phyloP scores from a whole-genome alignment of 495 filamentous ascomycete species.

The Cairneyella variabilis region DNA sequence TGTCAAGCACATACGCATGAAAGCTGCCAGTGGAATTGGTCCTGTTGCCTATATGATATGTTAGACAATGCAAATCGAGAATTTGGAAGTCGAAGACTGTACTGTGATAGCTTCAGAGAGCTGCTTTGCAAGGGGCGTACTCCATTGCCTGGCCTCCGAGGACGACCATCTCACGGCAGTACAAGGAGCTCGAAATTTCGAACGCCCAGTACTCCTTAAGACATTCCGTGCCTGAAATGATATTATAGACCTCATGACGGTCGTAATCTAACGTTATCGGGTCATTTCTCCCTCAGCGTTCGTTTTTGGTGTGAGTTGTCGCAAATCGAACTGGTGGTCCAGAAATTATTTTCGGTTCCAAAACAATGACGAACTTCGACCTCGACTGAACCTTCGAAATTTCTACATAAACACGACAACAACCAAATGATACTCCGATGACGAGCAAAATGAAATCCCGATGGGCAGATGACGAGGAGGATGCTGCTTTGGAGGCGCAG shows the following conservation, averaged over 20 bases:
- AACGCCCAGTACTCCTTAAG: conserved; percentile 11
- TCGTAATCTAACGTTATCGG: conserved; percentile 2
- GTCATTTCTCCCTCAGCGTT: conserved; percentile 4
- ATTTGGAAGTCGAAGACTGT: conserved; percentile 13
- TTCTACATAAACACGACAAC: too few species aligned
- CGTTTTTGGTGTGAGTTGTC: not conserved
- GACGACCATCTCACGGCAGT: conserved; percentile 21
- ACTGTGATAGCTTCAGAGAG: conserved; percentile 82
- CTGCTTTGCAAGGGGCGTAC: conserved; percentile 83
- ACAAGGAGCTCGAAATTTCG: conserved; percentile 8
- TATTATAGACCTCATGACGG: conserved; percentile 24
- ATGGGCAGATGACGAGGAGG: conserved; percentile 81
- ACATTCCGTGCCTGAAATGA: conserved; percentile 16
- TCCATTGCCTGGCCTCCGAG: conserved; percentile 56
- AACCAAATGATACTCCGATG: conserved; percentile 42
- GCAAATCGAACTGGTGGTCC: not conserved
- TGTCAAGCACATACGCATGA: conserved; percentile 98
- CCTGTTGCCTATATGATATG: conserved; percentile 60
- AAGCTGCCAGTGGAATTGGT: conserved; percentile 84
- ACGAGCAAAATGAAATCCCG: conserved; percentile 66
- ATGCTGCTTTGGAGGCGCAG: conserved; percentile 65
- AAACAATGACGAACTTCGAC: conserved; percentile 9
- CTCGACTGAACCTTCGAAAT: too few species aligned
- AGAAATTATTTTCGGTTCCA: conserved; percentile 4
- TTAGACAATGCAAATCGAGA: conserved; percentile 4